Conservation (phyloP, 768 basidiomycete genomes). For the Boletus rubescentipes region DNA sequence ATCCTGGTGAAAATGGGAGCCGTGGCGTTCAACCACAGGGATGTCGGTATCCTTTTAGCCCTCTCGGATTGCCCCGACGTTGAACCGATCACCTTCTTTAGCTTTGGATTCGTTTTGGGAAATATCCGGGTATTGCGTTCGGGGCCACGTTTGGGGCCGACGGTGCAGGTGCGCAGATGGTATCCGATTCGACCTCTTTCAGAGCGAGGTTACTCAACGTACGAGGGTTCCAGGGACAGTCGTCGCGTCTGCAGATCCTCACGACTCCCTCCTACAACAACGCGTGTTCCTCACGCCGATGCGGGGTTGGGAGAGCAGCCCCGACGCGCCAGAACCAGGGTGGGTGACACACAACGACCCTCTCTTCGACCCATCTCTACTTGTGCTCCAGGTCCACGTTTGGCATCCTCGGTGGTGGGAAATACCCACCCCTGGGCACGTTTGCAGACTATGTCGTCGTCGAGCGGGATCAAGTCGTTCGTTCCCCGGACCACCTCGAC, state of each 20-base stretch:
- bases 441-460: conserved; percentile 77
- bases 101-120: conserved; percentile 73
- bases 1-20: conserved; percentile 68
- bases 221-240: conserved; percentile 51
- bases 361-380: background rate
- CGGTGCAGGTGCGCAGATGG: conserved; percentile 56
- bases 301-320: conserved; percentile 72
- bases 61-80: background rate
- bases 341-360: conserved; percentile 30
- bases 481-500: conserved; percentile 62
- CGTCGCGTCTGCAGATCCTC: conserved; percentile 50
- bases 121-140: conserved; percentile 61
- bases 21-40: conserved; percentile 76
- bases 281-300: conserved; percentile 76
- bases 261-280: conserved; percentile 56
- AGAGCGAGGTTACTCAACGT: background rate
- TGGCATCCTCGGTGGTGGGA: conserved; percentile 62
- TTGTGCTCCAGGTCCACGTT: conserved; percentile 41
- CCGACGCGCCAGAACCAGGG: conserved; percentile 64
- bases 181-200: background rate
- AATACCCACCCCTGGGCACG: conserved; percentile 58
- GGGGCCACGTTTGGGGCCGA: conserved; percentile 69
- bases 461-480: conserved; percentile 65
- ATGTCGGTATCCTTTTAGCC: conserved; percentile 40
- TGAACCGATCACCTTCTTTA: conserved; percentile 26